phyloP scores from a whole-genome alignment of 2,329 filamentous ascomycete genomes.

The Pyrenochaeta sp. region DNA sequence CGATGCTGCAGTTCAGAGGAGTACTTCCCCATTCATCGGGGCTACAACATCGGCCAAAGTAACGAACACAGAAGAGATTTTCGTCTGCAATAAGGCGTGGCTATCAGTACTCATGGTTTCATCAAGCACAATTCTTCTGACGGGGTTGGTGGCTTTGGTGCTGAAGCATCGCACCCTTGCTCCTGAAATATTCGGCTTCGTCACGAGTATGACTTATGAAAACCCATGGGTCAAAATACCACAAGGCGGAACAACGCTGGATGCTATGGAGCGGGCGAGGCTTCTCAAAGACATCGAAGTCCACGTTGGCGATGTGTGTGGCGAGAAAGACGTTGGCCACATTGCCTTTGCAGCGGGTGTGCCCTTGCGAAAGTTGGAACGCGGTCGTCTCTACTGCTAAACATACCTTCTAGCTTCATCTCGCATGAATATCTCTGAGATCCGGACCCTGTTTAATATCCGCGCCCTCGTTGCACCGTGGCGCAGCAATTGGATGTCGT shows the following conservation, averaged over 20 bases:
- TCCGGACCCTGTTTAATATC: slow-evolving; percentile 14
- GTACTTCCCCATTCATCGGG: slow-evolving; percentile 31
- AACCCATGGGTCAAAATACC: slow-evolving; percentile 41
- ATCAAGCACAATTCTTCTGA: slow-evolving; percentile 25
- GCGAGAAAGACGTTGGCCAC: slow-evolving; percentile 40
- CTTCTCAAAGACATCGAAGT: slow-evolving; percentile 41
- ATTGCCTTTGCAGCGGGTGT: slow-evolving; percentile 46
- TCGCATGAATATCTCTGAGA: slow-evolving; percentile 4
- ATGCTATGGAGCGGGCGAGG: slow-evolving; percentile 45
- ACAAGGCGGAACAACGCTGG: slow-evolving; percentile 36
- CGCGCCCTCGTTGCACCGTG: slow-evolving; percentile 11
- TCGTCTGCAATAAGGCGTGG: slow-evolving; percentile 39
- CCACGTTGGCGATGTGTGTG: slow-evolving; percentile 40
- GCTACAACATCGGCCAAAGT: slow-evolving; percentile 29
- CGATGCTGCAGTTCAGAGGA: background rate
- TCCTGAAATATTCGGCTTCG: slow-evolving; percentile 46
- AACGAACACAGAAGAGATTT: slow-evolving; percentile 23
- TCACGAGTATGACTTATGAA: slow-evolving; percentile 49
- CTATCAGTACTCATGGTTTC: slow-evolving; percentile 31
- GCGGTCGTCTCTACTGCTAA: slow-evolving; percentile 36
- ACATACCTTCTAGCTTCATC: background rate
- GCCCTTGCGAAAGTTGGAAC: slow-evolving; percentile 34
- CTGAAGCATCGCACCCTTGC: slow-evolving; percentile 38
- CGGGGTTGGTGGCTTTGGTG: slow-evolving; percentile 23
- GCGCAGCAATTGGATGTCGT: slow-evolving; percentile 14